Base-by-base conservation (phyloP, 208 protist genomes). In the Trypanosoma lewisi region DNA sequence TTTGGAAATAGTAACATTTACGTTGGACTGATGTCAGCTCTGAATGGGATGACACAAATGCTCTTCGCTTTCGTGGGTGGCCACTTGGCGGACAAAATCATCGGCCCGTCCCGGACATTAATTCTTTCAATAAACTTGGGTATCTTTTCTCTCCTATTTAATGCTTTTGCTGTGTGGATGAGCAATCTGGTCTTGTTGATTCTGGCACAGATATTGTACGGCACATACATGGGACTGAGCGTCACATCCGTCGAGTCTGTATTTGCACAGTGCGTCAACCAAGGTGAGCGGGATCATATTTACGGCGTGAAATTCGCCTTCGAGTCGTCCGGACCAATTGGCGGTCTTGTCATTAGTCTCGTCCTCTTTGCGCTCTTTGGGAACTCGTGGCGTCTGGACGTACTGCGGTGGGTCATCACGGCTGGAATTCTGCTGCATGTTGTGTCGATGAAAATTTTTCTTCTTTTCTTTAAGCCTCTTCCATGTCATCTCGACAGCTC, bases 221-320 rank as follows among this genome's bases (percentile, higher is more conserved):
- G 83, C 41, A 68, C 65, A 30, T 87, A 85, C 63, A 77, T 85
- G 74, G 83, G 83, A 4, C 58, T 87, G n/a, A 83, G 55, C 59
- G 70, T 90, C 37, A 87, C 83, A 17, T 82, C 75, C 39, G 49
- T 90, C 0, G 80, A 90, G 57, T 84, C 77, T 52, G 77, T 85
- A 31, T 87, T 90, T 69, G 83, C 83, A 17, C 80, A 90, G 69
- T 86, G 80, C 44, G 47, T 85, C 48, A 68, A 67, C 42, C 72
- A 62, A 11, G 80, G 80, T 27, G 78, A 90, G 57, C 69, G 83
- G 3, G 83, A 90, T 47, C 75, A 67, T 7, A 67, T 90, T 6
- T 90, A 90, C 68, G 82, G 80, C 56, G 56, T 90, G 14, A 90
- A 90, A 57, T 87, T 86, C 51, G 82, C 73, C 51, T 72, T 77